These are phyloP conservation scores for Vishniacozyma victoriae DNA, from an alignment of 768 basidiomycete species.

Conservation along the genomic window DNA sequence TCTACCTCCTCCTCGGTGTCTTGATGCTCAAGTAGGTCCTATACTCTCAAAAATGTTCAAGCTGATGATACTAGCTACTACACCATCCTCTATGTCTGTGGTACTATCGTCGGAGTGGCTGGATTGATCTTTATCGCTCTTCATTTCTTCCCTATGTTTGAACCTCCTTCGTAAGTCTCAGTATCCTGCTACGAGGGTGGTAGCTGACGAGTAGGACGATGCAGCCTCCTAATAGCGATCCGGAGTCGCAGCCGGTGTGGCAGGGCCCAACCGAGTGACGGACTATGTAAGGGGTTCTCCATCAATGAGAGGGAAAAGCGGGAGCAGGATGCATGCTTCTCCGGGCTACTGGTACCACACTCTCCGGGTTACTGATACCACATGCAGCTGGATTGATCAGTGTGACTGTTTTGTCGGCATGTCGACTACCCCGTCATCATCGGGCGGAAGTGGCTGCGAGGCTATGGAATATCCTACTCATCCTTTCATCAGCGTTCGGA, in stretches of 20 bases:
- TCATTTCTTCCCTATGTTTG: slow-evolving; percentile 42
- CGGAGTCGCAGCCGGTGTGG: slow-evolving; percentile 44
- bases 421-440: too few species aligned
- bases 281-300: too few species aligned
- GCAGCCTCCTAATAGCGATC: slow-evolving; percentile 37
- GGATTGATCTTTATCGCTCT: slow-evolving; percentile 43
- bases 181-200: not conserved
- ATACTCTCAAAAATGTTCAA: not conserved
- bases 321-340: too few species aligned
- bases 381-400: too few species aligned
- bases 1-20: slow-evolving; percentile 43
- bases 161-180: slow-evolving; percentile 42
- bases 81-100: slow-evolving; percentile 45
- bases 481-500: too few species aligned
- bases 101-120: slow-evolving; percentile 38
- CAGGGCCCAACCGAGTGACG: slow-evolving; percentile 42
- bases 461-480: too few species aligned
- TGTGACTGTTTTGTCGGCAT: too few species aligned
- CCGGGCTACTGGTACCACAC: too few species aligned
- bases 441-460: too few species aligned
- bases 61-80: slow-evolving; percentile 35
- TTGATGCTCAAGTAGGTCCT: slow-evolving; percentile 40
- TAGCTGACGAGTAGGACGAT: slow-evolving; percentile 28
- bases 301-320: too few species aligned
- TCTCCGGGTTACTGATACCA: too few species aligned